Evolutionary conservation across 768 basidiomycete genomes (phyloP), one percentile per base, ranked within the genome.

Genomic region (Guyanaporus albipodus): DNA sequence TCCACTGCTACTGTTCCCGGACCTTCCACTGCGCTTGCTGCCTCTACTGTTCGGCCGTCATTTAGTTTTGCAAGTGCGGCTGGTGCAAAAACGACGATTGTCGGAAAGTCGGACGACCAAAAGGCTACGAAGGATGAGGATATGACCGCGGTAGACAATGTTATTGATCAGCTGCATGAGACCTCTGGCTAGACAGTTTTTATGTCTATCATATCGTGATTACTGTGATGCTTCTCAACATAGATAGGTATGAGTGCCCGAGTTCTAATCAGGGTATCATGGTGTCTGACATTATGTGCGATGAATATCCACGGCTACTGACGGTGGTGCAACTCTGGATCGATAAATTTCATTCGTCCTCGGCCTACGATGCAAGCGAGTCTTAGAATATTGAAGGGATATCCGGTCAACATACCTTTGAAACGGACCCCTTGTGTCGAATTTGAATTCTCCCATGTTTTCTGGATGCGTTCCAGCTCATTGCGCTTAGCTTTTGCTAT

Each of bases 51-150:
- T 12, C 75, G 87, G 44, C 83, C 89, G 0, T 73, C 77, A 5
- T 72, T 92, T 54, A 91, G 89, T 60, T 94, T 94, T 56, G 90
- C 91, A 0, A 84, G 74, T 44, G 91, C 83, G 31, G 86, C 87
- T 2, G 74, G 78, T 14, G 55, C 56, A 17, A 69, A 58, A 50
- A 48, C 46, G 22, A 44, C 55, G 19, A 34, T 50, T 38, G 45
- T 38, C 0, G 49, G 6, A 33, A 59, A 48, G 32, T 55, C 51
- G 34, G 56, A 64, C 19, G 57, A 58, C 28, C 41, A 53, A 26
- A 46, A 48, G n/a, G 38, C 17, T 36, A 29, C 14, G 4, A 47
- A 50, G 21, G 56, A n/a, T n/a, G n/a, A 52, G 26, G 54, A 52
- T 5, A 12, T 24, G 15, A 2, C 10, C 6, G 38, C 28, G 18